A percentile compares a stretch with the other conserved stretches of the same genome.
Evolutionary conservation across 2,329 filamentous ascomycete species (phyloP).

Genomic region (Colletotrichum filicis): DNA sequence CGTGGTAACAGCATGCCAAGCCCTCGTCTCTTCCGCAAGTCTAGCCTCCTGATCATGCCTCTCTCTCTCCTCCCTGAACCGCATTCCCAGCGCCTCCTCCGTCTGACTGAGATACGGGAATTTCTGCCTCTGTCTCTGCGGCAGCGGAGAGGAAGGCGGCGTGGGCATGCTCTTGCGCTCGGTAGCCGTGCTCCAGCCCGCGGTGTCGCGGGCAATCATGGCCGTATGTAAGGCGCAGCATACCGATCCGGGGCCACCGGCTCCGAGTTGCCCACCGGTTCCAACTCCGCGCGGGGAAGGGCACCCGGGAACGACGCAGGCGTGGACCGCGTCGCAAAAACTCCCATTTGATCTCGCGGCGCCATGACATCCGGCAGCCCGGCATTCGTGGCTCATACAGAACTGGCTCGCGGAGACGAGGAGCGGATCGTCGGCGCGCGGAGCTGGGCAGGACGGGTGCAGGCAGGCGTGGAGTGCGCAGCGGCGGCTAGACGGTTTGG

Average conservation of each 20-base stretch:
- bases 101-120: constrained; percentile 4
- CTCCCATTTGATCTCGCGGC: background rate
- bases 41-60: constrained; percentile 21
- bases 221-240: constrained; percentile 29
- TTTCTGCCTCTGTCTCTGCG: background rate
- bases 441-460: constrained; percentile 15
- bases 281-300: background rate
- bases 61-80: constrained; percentile 30
- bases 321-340: constrained; percentile 31
- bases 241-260: background rate
- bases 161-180: background rate
- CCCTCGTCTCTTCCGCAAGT: constrained; percentile 6
- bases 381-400: constrained; percentile 33
- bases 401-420: constrained; percentile 7
- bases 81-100: constrained; percentile 33
- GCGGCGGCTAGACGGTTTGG: constrained; percentile 10
- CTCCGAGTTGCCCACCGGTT: background rate
- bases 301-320: constrained; percentile 22
- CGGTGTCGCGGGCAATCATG: constrained; percentile 1
- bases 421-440: constrained; percentile 32
- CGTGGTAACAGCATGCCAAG: constrained; percentile 1
- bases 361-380: background rate
- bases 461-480: constrained; percentile 34
- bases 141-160: background rate
- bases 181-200: background rate